These are phyloP conservation scores for Neurospora sp. DNA, from an alignment of 495 filamentous ascomycete genomes.

Conservation along the genomic window DNA sequence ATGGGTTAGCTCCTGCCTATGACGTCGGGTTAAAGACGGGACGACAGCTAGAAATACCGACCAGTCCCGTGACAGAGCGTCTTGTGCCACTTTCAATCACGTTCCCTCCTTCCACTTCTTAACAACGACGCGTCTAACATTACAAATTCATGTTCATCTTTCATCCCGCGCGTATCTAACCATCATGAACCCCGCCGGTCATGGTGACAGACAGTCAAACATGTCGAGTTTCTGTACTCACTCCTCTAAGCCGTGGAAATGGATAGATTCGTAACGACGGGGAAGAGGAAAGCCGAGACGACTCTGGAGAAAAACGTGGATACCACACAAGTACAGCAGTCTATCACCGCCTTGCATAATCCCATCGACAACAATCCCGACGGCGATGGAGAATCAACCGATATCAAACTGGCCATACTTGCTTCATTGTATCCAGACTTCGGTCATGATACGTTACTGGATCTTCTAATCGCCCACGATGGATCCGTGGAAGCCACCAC, in stretches of 20 bases:
- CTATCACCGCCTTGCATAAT: neutral
- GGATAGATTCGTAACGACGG: slow-evolving; percentile 36
- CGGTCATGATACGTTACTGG: slow-evolving; percentile 58
- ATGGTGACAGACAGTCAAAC: neutral
- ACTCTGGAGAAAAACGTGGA: neutral
- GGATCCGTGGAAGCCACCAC: slow-evolving; percentile 63
- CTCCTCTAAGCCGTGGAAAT: slow-evolving; percentile 11
- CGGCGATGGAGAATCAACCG: slow-evolving; percentile 60
- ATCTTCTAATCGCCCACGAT: slow-evolving; percentile 64
- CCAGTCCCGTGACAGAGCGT: slow-evolving; percentile 8
- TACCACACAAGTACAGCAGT: neutral
- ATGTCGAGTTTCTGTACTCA: neutral
- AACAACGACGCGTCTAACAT: slow-evolving; percentile 4
- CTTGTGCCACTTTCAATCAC: neutral
- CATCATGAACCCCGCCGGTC: neutral
- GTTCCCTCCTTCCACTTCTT: neutral
- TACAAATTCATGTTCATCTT: neutral
- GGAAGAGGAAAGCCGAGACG: slow-evolving; percentile 28
- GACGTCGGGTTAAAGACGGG: neutral
- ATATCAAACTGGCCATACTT: slow-evolving; percentile 77
- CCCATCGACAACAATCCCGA: neutral
- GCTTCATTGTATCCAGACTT: slow-evolving; percentile 60
- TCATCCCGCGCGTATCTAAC: neutral
- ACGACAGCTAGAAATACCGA: neutral
- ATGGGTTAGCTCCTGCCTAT: neutral